phyloP scores from a whole-genome alignment of 1,139 yeast genomes.

The Saccharomyces hybrid region DNA sequence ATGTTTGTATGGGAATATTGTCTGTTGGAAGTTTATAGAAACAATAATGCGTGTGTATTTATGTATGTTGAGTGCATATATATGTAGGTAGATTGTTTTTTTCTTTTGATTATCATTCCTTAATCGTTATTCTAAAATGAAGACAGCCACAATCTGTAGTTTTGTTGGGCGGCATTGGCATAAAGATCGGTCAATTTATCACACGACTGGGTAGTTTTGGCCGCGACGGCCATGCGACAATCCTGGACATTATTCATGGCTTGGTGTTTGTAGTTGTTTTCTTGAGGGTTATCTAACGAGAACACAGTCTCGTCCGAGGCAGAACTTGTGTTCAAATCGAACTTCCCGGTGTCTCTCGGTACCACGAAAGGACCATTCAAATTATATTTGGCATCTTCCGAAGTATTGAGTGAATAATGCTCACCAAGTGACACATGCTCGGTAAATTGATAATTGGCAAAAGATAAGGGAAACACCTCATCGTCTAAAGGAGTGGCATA shows the following conservation, averaged over 20 bases:
- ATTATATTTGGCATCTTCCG: not conserved
- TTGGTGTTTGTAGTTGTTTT: not conserved
- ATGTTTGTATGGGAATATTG: not conserved
- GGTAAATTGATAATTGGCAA: not conserved
- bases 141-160: conserved; percentile 23
- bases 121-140: conserved; percentile 7
- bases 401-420: not conserved
- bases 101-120: not conserved
- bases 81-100: not conserved
- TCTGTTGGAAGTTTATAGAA: not conserved
- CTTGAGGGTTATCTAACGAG: not conserved
- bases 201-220: not conserved
- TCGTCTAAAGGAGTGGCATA: not conserved
- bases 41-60: not conserved
- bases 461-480: not conserved
- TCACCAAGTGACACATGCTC: not conserved
- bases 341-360: not conserved
- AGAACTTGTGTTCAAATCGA: not conserved
- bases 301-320: not conserved
- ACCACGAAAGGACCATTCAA: not conserved
- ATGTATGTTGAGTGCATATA: not conserved
- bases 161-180: conserved; percentile 23
- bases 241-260: not conserved
- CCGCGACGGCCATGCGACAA: not conserved
- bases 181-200: conserved; percentile 3